A percentile compares a stretch with the other conserved stretches of the same genome.
Evolutionary conservation across 2,329 filamentous ascomycete species (phyloP).

Genomic region (Trichoderma harzianum): DNA sequence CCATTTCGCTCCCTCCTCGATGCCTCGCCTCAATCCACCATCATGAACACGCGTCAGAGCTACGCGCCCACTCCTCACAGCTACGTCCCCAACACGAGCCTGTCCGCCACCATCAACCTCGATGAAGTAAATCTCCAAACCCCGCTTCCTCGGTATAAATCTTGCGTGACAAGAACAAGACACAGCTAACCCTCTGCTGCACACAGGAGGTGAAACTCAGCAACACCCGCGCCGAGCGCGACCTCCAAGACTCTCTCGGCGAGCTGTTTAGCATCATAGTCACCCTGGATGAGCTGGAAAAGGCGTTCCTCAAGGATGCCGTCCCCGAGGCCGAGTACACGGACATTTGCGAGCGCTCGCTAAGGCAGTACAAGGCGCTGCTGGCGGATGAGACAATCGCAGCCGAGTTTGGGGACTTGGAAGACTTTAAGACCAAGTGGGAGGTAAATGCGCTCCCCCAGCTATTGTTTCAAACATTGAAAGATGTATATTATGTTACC

Average conservation of each 20-base stretch:
- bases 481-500: neutral
- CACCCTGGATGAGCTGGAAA: conserved; percentile 91
- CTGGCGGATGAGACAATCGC: conserved; percentile 87
- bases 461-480: neutral
- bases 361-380: conserved; percentile 97
- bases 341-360: conserved; percentile 86
- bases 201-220: conserved; percentile 88
- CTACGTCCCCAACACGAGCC: conserved; percentile 79
- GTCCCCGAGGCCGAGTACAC: conserved; percentile 90
- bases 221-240: conserved; percentile 80
- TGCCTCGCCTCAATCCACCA: conserved; percentile 30
- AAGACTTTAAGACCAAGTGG: conserved; percentile 89
- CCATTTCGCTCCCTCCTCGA: conserved; percentile 21
- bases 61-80: conserved; percentile 89
- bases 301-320: conserved; percentile 94
- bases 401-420: conserved; percentile 80
- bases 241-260: conserved; percentile 91
- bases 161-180: neutral
- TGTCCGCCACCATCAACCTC: conserved; percentile 87
- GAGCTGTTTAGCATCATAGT: conserved; percentile 98
- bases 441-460: conserved; percentile 57
- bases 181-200: neutral
- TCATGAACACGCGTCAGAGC: conserved; percentile 60
- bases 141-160: neutral
- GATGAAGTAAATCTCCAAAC: conserved; percentile 64